phyloP scores from a whole-genome alignment of 1,284 basidiomycete genomes.

The Porogramme epimiltina region DNA sequence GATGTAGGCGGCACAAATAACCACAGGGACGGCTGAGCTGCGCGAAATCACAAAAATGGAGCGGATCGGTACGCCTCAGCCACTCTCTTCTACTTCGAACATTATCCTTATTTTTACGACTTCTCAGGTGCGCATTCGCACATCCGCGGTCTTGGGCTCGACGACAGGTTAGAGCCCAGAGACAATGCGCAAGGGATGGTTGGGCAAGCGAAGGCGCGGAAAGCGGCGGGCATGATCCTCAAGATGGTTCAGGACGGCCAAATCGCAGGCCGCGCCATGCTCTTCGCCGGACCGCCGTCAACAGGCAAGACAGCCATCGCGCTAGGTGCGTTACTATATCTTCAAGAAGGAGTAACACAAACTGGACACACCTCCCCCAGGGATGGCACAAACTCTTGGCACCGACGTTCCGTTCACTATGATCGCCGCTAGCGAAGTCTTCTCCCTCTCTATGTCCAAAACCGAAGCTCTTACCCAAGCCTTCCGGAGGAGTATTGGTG shows the following conservation, averaged over 20 bases:
- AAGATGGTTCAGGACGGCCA: slow-evolving; percentile 97
- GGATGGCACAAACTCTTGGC: slow-evolving; percentile 96
- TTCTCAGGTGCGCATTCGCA: slow-evolving; percentile 93
- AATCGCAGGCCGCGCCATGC: slow-evolving; percentile 93
- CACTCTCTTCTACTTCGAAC: not conserved
- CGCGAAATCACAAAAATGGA: slow-evolving; percentile 95
- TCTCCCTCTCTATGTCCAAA: slow-evolving; percentile 97
- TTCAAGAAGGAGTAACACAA: not conserved
- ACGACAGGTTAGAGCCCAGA: slow-evolving; percentile 88
- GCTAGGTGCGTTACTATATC: slow-evolving; percentile 61
- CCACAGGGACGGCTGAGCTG: slow-evolving; percentile 73
- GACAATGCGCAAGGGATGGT: slow-evolving; percentile 94
- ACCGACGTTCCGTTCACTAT: slow-evolving; percentile 96
- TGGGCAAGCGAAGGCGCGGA: slow-evolving; percentile 92
- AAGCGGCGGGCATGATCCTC: slow-evolving; percentile 95
- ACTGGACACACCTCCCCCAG: slow-evolving; percentile 40
- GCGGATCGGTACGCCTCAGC: slow-evolving; percentile 73
- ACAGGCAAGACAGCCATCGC: slow-evolving; percentile 98
- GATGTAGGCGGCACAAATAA: slow-evolving; percentile 64
- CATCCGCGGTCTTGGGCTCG: slow-evolving; percentile 92
- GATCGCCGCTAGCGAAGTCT: slow-evolving; percentile 97
- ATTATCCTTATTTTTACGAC: not conserved
- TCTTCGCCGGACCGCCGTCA: slow-evolving; percentile 95
- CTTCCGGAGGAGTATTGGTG: slow-evolving; percentile 93
- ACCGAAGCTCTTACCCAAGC: slow-evolving; percentile 98